Conservation (phyloP, 2,329 filamentous ascomycete species). For the Fusarium falciforme region DNA sequence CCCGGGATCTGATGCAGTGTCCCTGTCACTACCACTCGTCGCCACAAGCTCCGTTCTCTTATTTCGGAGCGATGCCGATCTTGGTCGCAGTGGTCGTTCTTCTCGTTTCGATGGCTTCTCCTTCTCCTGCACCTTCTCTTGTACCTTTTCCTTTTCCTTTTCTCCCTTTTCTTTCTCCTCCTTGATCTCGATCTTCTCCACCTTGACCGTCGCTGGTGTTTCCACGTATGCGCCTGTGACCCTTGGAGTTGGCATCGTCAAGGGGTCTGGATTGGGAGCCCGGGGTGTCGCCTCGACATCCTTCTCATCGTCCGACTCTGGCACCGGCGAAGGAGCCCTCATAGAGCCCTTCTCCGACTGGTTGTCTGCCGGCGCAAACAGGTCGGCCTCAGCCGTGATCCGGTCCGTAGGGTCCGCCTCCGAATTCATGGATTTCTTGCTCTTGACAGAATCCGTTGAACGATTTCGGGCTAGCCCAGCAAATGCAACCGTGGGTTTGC, state of each 20-base stretch:
- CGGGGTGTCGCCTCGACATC: slow-evolving; percentile 60
- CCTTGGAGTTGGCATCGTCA: slow-evolving; percentile 64
- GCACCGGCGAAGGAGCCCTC: slow-evolving; percentile 58
- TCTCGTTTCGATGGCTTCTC: slow-evolving; percentile 28
- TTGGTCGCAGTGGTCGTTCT: slow-evolving; percentile 16
- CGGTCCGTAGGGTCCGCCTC: slow-evolving; percentile 67
- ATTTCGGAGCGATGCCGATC: slow-evolving; percentile 39
- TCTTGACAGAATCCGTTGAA: slow-evolving; percentile 60
- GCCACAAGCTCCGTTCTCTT: slow-evolving; percentile 38
- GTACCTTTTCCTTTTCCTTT: slow-evolving; percentile 14
- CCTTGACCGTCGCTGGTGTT: slow-evolving; percentile 62
- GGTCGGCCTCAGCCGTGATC: slow-evolving; percentile 66
- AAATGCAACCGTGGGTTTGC: slow-evolving; percentile 60
- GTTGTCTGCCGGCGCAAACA: slow-evolving; percentile 66
- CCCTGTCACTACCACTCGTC: slow-evolving; percentile 39
- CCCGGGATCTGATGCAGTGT: slow-evolving; percentile 49
- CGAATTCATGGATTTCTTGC: slow-evolving; percentile 61
- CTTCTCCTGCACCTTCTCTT: not conserved
- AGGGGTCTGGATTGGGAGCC: slow-evolving; percentile 56
- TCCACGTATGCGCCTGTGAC: slow-evolving; percentile 68
- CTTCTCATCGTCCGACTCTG: slow-evolving; percentile 48
- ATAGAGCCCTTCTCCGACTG: slow-evolving; percentile 67
- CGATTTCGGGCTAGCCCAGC: slow-evolving; percentile 55
- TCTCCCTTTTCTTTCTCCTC: slow-evolving; percentile 26
- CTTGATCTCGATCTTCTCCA: slow-evolving; percentile 46